phyloP scores from a whole-genome alignment of 768 basidiomycete species.

The Leccinum rimulosum region DNA sequence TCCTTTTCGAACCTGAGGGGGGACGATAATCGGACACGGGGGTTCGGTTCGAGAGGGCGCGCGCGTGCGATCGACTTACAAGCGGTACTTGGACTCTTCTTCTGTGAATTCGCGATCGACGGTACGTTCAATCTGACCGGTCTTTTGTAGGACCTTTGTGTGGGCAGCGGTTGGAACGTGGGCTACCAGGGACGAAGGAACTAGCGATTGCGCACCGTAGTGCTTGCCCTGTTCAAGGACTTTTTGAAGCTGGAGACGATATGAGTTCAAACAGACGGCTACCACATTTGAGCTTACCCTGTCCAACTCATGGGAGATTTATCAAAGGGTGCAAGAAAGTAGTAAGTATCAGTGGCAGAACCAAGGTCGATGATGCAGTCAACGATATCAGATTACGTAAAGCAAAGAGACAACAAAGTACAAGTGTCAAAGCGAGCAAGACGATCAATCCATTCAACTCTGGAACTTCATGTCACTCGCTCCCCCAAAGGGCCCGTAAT shows the following conservation, averaged over 20 bases:
- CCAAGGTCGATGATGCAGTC: background rate
- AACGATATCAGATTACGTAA: constrained; percentile 17
- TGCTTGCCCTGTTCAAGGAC: constrained; percentile 86
- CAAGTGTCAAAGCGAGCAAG: background rate
- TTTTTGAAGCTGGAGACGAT: constrained; percentile 76
- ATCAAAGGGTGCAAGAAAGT: background rate
- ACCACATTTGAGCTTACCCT: constrained; percentile 36
- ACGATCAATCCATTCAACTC: background rate
- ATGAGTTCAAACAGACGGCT: background rate
- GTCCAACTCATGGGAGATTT: constrained; percentile 49
- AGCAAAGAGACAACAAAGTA: background rate
- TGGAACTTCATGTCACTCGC: constrained; percentile 17
- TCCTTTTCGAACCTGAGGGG: constrained; percentile 89
- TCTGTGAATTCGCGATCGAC: constrained; percentile 91
- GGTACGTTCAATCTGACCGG: constrained; percentile 95
- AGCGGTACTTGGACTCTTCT: constrained; percentile 87
- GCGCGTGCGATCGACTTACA: constrained; percentile 46
- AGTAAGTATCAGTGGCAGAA: background rate
- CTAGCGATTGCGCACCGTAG: constrained; percentile 57
- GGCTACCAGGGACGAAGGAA: background rate
- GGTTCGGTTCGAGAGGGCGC: background rate
- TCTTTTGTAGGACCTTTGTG: constrained; percentile 88
- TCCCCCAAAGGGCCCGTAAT: constrained; percentile 18
- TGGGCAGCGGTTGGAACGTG: constrained; percentile 7
- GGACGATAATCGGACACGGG: background rate